Evolutionary conservation across 257 asterid genomes (phyloP), one percentile per base, ranked within the genome.

Genomic region (Solanum habrochaites): DNA sequence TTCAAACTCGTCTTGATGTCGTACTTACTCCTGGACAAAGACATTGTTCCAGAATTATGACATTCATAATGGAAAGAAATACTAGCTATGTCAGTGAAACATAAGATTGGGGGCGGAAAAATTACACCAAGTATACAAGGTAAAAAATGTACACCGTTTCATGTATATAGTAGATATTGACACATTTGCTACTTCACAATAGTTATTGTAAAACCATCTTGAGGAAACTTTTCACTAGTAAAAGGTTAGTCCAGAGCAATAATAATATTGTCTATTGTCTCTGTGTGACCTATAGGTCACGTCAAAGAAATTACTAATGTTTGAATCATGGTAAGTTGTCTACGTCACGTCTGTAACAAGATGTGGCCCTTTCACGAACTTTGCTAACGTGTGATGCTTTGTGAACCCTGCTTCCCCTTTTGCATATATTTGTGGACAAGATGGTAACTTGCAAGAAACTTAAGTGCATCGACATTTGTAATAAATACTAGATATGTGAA

Each of bases 1-100:
- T 88, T 94, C 98, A 12, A 91, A 89, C 58, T 83, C 88, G 4
- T 95, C 98, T 91, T 94, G 98, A 85, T 93, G 98, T 49, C 81
- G 87, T 83, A 89, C 81, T 81, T 92, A 93, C 64, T 89, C 96
- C 98, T 94, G 92, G 12, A 47, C 40, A 80, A 80, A 78, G 8
- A 27, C 67, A 78, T 78, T 16, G n/a, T 52, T 18, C 62, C 10
- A 52, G n/a, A 52, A 52, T 52, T 16, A 25, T 25, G 64, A 15
- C 8, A 14, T 25, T 23, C n/a, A n/a, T 43, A 77, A 14, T 27
- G 23, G 64, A 25, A 14, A 43, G 25, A 20, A 80, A 47, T 5
- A 27, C 32, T 10, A 21, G 82, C 58, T 74, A 74, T 40, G 42
- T 7, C 49, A 47, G 25, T 47, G 16, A 4, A 80, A 6, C 3